Evolutionary conservation across 2,329 filamentous ascomycete genomes (phyloP).

Genomic region (Arachnopeziza araneosa): DNA sequence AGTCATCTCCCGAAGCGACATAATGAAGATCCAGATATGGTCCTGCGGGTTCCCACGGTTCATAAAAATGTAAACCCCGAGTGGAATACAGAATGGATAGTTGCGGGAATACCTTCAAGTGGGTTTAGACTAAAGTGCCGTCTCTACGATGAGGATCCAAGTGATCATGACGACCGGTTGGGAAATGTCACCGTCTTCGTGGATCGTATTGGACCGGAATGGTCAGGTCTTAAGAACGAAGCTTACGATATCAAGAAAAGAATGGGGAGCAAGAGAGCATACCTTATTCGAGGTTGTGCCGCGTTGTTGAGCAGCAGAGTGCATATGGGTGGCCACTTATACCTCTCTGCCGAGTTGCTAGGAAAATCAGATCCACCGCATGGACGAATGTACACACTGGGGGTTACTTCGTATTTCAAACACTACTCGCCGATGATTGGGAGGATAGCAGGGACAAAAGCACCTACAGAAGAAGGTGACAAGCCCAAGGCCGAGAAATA

Average conservation of each 20-base stretch:
- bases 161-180: slow-evolving; percentile 79
- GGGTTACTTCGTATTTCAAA: slow-evolving; percentile 68
- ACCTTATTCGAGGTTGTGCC: slow-evolving; percentile 64
- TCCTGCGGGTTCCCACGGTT: slow-evolving; percentile 70
- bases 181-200: slow-evolving; percentile 76
- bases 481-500: slow-evolving; percentile 63
- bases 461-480: slow-evolving; percentile 41
- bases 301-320: slow-evolving; percentile 55
- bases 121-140: slow-evolving; percentile 83
- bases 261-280: slow-evolving; percentile 81
- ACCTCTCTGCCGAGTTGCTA: slow-evolving; percentile 71
- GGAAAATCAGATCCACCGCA: slow-evolving; percentile 65
- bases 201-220: slow-evolving; percentile 53
- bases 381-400: slow-evolving; percentile 72
- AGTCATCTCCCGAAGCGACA: slow-evolving; percentile 63
- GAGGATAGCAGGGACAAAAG: slow-evolving; percentile 67
- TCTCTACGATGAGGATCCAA: slow-evolving; percentile 84
- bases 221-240: slow-evolving; percentile 60
- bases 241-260: slow-evolving; percentile 74
- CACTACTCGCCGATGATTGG: slow-evolving; percentile 90
- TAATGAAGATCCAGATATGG: slow-evolving; percentile 76
- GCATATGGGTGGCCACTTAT: slow-evolving; percentile 65
- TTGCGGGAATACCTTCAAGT: slow-evolving; percentile 75
- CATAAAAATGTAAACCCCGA: slow-evolving; percentile 65
- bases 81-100: slow-evolving; percentile 83